Percentiles rank a stretch among this genome's conserved stretches.
Evolutionary conservation across 2,329 filamentous ascomycete species (phyloP).

Genomic region (Ceratocystis harringtonii): DNA sequence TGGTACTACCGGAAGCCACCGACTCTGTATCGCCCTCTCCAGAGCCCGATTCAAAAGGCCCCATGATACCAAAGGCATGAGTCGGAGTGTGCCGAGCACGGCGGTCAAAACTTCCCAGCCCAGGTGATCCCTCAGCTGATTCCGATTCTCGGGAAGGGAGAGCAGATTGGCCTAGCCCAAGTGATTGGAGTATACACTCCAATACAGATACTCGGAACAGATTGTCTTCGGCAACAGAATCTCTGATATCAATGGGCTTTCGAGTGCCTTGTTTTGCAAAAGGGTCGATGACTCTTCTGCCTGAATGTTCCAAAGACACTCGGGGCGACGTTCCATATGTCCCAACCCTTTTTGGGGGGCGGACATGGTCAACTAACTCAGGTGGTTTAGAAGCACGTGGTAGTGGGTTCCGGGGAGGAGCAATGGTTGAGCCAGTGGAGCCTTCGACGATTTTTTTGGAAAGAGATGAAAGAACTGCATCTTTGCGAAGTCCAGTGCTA

Average conservation of each 20-base stretch:
- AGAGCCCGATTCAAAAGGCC: constrained; percentile 56
- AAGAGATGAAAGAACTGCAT: constrained; percentile 58
- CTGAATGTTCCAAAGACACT: constrained; percentile 3
- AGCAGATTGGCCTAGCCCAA: constrained; percentile 61
- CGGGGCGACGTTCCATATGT: constrained; percentile 12
- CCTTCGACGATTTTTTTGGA: constrained; percentile 30
- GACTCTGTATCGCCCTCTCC: constrained; percentile 79
- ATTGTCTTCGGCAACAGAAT: constrained; percentile 74
- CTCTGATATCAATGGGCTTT: constrained; percentile 48
- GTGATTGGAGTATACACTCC: constrained; percentile 89
- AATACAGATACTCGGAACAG: constrained; percentile 80
- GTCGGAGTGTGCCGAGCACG: constrained; percentile 25
- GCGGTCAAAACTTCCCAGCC: constrained; percentile 36
- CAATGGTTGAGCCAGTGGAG: constrained; percentile 30
- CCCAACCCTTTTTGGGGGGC: constrained; percentile 4
- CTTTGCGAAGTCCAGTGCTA: constrained; percentile 61
- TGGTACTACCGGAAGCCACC: constrained; percentile 53
- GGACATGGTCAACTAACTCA: background rate
- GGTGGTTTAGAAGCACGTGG: background rate
- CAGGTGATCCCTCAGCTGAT: constrained; percentile 74
- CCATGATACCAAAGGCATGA: constrained; percentile 83
- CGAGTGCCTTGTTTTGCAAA: constrained; percentile 16
- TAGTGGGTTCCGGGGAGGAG: constrained; percentile 24
- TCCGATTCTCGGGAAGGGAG: constrained; percentile 50
- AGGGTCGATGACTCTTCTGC: constrained; percentile 15